A percentile compares a stretch with the other conserved stretches of the same genome.
Evolutionary conservation across 352 stramenopile genomes (phyloP).

Genomic region (Phytopythium kandeliae): DNA sequence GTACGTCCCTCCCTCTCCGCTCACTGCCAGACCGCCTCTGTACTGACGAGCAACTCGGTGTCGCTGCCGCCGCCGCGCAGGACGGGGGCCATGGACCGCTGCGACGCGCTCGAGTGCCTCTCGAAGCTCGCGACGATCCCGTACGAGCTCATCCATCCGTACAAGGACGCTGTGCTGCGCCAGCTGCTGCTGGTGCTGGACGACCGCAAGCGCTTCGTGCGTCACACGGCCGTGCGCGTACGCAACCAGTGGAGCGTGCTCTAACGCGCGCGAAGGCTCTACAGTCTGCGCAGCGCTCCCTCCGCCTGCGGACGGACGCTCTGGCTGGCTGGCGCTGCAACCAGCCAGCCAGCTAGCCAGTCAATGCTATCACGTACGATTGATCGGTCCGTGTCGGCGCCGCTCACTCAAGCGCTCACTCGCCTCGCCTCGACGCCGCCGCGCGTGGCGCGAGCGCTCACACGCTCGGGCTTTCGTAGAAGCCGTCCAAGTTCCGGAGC

Average conservation of each 20-base stretch:
- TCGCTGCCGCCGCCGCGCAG: conserved; percentile 24
- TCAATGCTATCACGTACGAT: too few species aligned
- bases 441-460: background rate
- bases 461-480: background rate
- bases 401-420: background rate
- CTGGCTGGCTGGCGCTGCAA: too few species aligned
- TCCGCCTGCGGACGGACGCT: too few species aligned
- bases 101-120: conserved; percentile 73
- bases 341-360: too few species aligned
- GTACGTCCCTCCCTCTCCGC: too few species aligned
- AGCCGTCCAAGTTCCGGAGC: conserved; percentile 39
- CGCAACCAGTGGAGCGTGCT: conserved; percentile 90
- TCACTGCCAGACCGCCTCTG: too few species aligned
- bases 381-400: background rate
- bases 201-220: conserved; percentile 85
- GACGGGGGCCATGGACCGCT: conserved; percentile 50
- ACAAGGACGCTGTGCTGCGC: conserved; percentile 79
- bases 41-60: too few species aligned
- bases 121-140: conserved; percentile 71
- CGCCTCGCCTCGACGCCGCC: background rate
- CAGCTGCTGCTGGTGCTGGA: conserved; percentile 74
- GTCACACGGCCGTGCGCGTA: conserved; percentile 81
- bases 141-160: conserved; percentile 85
- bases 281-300: background rate
- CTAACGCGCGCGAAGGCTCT: conserved; percentile 16